These are phyloP conservation scores for Trichosporon sp. DNA, from an alignment of 1,284 basidiomycete species.

Conservation along the genomic window DNA sequence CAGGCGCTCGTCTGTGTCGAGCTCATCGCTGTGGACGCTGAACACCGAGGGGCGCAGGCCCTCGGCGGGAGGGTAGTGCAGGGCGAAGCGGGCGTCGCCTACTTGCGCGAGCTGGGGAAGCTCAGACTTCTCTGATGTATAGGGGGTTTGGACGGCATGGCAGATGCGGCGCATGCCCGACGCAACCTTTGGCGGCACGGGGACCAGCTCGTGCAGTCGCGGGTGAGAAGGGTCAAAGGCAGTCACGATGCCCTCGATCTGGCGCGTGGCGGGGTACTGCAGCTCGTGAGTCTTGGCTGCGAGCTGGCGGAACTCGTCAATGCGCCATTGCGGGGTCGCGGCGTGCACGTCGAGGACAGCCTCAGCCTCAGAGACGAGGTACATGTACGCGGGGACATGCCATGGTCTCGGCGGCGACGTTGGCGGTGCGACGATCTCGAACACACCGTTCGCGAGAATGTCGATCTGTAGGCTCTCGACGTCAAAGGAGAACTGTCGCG, in stretches of 20 bases:
- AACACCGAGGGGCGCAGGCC: not conserved
- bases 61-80: not conserved
- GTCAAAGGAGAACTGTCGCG: conserved; percentile 16
- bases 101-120: conserved; percentile 10
- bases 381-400: conserved; percentile 13
- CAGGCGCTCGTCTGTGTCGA: conserved; percentile 14
- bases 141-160: not conserved
- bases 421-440: conserved; percentile 7
- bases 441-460: conserved; percentile 15
- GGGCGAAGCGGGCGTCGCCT: conserved; percentile 9
- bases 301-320: conserved; percentile 8
- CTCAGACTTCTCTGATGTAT: not conserved
- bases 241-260: conserved; percentile 18
- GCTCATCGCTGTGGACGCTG: conserved; percentile 8
- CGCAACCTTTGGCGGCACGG: conserved; percentile 1
- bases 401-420: not conserved
- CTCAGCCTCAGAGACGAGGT: conserved; percentile 5
- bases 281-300: conserved; percentile 17
- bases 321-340: conserved; percentile 12
- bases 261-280: conserved; percentile 13
- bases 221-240: conserved; percentile 7
- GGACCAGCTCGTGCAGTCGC: conserved; percentile 15
- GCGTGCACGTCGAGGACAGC: conserved; percentile 3
- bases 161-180: conserved; percentile 1
- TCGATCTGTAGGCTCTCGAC: conserved; percentile 5